Evolutionary conservation across 1,284 basidiomycete species (phyloP).

Genomic region (Agroathelia rolfsii): DNA sequence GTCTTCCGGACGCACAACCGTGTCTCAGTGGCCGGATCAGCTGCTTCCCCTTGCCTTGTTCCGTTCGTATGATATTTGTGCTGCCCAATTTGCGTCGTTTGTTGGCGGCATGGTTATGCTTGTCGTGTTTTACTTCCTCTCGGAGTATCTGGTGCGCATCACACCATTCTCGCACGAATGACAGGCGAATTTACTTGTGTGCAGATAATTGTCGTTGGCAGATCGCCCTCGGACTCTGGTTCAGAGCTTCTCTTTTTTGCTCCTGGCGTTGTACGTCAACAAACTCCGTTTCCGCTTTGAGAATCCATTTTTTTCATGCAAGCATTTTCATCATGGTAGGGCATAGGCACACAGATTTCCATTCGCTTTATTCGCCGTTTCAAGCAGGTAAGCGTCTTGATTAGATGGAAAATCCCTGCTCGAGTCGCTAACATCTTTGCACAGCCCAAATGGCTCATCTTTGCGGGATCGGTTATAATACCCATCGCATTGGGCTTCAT

Average conservation of each 20-base stretch:
- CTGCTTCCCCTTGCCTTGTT: conserved; percentile 15
- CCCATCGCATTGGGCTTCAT: background rate
- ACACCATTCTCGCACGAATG: no score
- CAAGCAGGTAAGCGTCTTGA: background rate
- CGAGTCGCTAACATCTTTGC: no score
- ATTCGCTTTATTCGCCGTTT: background rate
- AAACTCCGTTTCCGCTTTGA: background rate
- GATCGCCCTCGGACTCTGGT: conserved; percentile 9
- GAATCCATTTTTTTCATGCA: background rate
- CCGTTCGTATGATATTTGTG: conserved; percentile 13
- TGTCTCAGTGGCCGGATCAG: conserved; percentile 11
- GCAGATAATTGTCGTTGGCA: conserved; percentile 13
- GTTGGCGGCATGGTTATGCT: conserved; percentile 17
- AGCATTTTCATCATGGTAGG: background rate
- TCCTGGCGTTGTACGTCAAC: conserved; percentile 14
- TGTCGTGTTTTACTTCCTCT: conserved; percentile 17
- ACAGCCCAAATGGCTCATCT: background rate
- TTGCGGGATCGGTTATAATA: background rate
- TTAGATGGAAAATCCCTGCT: background rate
- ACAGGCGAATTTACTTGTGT: no score
- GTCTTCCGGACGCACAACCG: conserved; percentile 4
- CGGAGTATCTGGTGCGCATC: conserved; percentile 17
- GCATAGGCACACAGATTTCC: background rate
- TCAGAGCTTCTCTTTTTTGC: conserved; percentile 16
- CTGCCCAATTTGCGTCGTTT: conserved; percentile 12